These are phyloP conservation scores for Mucor piriformis DNA, from an alignment of 371 early-diverging fungal species.

Conservation along the genomic window DNA sequence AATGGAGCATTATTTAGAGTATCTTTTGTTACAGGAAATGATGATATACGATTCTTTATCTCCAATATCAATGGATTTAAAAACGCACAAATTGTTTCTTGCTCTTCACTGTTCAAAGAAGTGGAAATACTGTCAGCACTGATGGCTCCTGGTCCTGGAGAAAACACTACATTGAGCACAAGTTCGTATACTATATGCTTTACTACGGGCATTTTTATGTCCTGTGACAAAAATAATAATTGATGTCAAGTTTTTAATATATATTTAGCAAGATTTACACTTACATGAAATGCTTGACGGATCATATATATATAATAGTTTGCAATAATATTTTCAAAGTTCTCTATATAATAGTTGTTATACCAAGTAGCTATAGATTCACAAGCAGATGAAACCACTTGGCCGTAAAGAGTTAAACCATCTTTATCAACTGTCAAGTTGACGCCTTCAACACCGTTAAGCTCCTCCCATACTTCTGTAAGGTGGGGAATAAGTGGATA, in stretches of 20 bases:
- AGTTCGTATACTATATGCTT: neutral
- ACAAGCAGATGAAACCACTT: conserved; percentile 1
- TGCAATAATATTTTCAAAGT: neutral
- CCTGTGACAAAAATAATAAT: neutral
- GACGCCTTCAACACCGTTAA: neutral
- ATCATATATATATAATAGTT: neutral
- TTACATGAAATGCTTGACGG: neutral
- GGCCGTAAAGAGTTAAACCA: neutral
- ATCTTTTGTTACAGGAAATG: neutral
- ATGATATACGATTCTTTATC: neutral
- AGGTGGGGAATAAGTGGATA: neutral
- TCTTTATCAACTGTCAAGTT: neutral
- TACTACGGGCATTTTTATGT: neutral
- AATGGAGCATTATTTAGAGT: neutral
- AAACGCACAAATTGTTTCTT: no score
- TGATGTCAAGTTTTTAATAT: neutral
- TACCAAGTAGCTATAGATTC: conserved; percentile 1
- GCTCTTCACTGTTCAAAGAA: neutral
- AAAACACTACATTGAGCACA: neutral
- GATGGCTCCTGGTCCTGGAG: neutral
- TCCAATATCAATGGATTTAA: neutral
- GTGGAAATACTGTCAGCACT: neutral
- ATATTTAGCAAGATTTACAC: neutral
- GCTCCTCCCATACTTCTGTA: neutral
- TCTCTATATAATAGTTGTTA: conserved; percentile 1